phyloP scores from a whole-genome alignment of 208 protist genomes.

The Leishmania martiniquensis region DNA sequence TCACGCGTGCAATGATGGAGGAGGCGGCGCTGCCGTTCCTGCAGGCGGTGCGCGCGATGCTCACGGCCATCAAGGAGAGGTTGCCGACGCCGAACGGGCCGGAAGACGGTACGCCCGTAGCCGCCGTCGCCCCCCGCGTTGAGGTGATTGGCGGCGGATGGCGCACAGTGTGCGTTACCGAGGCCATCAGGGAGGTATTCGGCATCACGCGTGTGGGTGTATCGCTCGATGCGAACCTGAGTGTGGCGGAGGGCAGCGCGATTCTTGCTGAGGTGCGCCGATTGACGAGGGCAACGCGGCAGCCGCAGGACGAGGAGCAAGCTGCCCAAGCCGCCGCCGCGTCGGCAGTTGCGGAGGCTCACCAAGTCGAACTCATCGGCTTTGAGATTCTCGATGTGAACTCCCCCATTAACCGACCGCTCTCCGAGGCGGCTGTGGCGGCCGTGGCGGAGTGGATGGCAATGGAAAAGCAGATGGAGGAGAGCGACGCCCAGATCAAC shows the following conservation, averaged over 20 bases:
- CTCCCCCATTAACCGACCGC: constrained; percentile 15
- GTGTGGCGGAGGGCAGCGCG: constrained; percentile 69
- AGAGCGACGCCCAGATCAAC: constrained; percentile 47
- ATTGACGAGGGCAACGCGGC: constrained; percentile 2
- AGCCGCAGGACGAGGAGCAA: constrained; percentile 17
- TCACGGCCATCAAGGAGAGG: constrained; percentile 33
- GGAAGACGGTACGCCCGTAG: constrained; percentile 3
- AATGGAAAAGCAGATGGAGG: constrained; percentile 43
- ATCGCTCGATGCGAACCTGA: constrained; percentile 64
- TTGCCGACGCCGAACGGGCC: constrained; percentile 6
- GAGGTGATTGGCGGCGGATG: constrained; percentile 82
- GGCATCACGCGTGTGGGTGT: constrained; percentile 45
- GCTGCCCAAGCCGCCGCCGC: constrained; percentile 1
- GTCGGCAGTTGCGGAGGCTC: constrained; percentile 20
- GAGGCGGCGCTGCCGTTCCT: constrained; percentile 35
- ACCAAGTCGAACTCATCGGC: constrained; percentile 42
- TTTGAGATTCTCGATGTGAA: constrained; percentile 35
- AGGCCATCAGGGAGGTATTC: constrained; percentile 50
- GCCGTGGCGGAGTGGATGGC: constrained; percentile 36
- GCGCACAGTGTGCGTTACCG: constrained; percentile 56
- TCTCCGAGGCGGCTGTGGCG: constrained; percentile 28
- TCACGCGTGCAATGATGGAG: constrained; percentile 44
- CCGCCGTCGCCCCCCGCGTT: constrained; percentile 35
- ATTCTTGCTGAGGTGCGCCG: constrained; percentile 45
- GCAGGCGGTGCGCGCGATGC: constrained; percentile 38